phyloP scores from a whole-genome alignment of 495 filamentous ascomycete species.

The Clavariopsis aquatica region DNA sequence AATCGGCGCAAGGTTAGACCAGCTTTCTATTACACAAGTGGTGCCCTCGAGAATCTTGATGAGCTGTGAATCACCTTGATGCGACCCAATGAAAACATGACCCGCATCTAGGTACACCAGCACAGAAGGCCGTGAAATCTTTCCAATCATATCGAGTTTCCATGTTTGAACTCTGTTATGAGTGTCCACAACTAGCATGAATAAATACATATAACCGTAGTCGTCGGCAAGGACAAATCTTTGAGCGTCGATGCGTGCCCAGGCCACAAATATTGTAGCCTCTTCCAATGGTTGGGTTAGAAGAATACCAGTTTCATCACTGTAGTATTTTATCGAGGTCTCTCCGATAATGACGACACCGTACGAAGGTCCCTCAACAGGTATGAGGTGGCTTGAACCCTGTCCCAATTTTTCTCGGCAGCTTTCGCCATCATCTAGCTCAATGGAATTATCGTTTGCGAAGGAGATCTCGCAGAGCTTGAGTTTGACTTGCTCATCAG shows the following conservation, averaged over 20 bases:
- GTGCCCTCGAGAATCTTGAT: constrained; percentile 58
- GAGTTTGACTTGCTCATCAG: constrained; percentile 61
- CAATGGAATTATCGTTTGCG: constrained; percentile 48
- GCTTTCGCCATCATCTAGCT: constrained; percentile 54
- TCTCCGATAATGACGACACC: constrained; percentile 79
- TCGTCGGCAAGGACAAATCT: constrained; percentile 88
- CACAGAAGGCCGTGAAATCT: constrained; percentile 69
- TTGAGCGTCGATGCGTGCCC: constrained; percentile 78
- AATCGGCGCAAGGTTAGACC: constrained; percentile 86
- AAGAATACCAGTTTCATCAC: constrained; percentile 65
- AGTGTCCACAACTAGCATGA: constrained; percentile 69
- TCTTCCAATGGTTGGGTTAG: constrained; percentile 64
- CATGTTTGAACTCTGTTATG: constrained; percentile 65
- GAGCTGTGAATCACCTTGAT: constrained; percentile 88
- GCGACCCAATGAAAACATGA: constrained; percentile 82
- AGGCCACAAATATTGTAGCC: constrained; percentile 80
- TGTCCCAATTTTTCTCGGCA: constrained; percentile 65
- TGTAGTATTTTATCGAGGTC: constrained; percentile 78
- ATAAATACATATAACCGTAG: constrained; percentile 76
- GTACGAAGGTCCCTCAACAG: constrained; percentile 64
- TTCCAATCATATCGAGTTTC: constrained; percentile 66
- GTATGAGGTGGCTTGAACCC: constrained; percentile 80
- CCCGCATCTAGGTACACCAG: constrained; percentile 78
- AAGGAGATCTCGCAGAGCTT: constrained; percentile 61
- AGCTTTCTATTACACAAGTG: constrained; percentile 69